Conservation (phyloP, 805 yeast genomes). For the Sugiyamaella chiloensis region DNA sequence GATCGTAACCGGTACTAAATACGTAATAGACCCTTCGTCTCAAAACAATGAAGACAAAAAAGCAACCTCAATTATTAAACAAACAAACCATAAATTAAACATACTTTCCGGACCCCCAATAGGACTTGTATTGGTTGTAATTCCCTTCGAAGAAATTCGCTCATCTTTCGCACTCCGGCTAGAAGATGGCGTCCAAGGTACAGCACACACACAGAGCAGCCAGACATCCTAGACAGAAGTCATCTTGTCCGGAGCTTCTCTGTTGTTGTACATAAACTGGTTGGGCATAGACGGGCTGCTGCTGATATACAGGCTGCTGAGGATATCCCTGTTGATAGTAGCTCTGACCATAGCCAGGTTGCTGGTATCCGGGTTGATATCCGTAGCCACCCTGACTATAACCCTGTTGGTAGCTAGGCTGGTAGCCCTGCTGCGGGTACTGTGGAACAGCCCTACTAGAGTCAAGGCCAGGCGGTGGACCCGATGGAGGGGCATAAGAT, state of each 20-base stretch:
- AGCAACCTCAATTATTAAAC: no score
- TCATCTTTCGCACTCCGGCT: no score
- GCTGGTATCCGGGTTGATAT: slow-evolving; percentile 15
- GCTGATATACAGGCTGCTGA: slow-evolving; percentile 17
- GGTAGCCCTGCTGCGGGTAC: slow-evolving; percentile 8
- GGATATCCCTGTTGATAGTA: slow-evolving; percentile 18
- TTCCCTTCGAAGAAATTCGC: no score
- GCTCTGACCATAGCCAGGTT: slow-evolving; percentile 16
- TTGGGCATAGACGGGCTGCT: no score
- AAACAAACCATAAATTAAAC: no score
- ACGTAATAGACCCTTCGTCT: background rate
- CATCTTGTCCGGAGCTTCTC: slow-evolving; percentile 14
- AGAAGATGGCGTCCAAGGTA: slow-evolving; percentile 24
- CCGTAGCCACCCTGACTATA: slow-evolving; percentile 18
- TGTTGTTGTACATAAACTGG: slow-evolving; percentile 23
- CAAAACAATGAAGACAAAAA: background rate
- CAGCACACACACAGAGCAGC: slow-evolving; percentile 30
- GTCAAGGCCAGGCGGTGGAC: slow-evolving; percentile 7
- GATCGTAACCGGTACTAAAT: background rate
- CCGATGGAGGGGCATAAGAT: slow-evolving; percentile 10
- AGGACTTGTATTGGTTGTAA: no score
- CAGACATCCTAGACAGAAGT: slow-evolving; percentile 21
- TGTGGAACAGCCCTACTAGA: slow-evolving; percentile 6
- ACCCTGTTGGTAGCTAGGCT: slow-evolving; percentile 1
- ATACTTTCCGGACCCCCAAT: no score